Conservation (phyloP, 2,329 filamentous ascomycete genomes). For the Cercospora sp. region DNA sequence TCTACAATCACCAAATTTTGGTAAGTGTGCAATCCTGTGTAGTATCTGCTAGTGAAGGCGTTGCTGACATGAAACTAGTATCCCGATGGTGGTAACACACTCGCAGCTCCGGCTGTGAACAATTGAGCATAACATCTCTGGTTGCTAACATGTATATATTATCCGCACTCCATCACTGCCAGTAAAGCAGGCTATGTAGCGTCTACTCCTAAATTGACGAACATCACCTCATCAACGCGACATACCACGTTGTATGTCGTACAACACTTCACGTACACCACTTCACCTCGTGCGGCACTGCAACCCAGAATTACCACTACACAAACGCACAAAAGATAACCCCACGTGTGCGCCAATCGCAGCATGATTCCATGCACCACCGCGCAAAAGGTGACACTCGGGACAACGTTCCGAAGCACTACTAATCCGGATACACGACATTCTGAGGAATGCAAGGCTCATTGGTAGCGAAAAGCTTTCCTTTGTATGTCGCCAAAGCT, state of each 20-base stretch:
- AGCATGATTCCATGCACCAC: neutral
- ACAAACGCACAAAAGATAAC: neutral
- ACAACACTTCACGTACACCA: neutral
- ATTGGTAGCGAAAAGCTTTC: neutral
- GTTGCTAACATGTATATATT: neutral
- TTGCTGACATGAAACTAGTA: constrained; percentile 1
- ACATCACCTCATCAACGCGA: neutral
- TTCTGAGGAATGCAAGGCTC: constrained; percentile 2
- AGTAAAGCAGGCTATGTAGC: neutral
- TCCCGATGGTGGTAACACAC: constrained; percentile 19
- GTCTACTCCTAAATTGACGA: too few species aligned
- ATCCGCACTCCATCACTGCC: neutral
- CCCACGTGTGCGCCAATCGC: neutral
- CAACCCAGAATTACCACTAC: neutral
- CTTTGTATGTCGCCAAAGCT: constrained; percentile 7
- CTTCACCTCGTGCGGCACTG: neutral
- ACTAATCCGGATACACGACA: neutral
- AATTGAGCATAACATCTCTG: neutral
- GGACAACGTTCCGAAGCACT: neutral
- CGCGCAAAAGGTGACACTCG: neutral
- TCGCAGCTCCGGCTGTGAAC: constrained; percentile 17
- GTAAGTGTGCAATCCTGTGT: constrained; percentile 26
- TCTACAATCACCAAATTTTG: constrained; percentile 57
- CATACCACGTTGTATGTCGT: neutral
- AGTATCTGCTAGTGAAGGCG: too few species aligned